These are phyloP conservation scores for Pyrus hybrid DNA, from an alignment of 331 rosid genomes.

Conservation along the genomic window DNA sequence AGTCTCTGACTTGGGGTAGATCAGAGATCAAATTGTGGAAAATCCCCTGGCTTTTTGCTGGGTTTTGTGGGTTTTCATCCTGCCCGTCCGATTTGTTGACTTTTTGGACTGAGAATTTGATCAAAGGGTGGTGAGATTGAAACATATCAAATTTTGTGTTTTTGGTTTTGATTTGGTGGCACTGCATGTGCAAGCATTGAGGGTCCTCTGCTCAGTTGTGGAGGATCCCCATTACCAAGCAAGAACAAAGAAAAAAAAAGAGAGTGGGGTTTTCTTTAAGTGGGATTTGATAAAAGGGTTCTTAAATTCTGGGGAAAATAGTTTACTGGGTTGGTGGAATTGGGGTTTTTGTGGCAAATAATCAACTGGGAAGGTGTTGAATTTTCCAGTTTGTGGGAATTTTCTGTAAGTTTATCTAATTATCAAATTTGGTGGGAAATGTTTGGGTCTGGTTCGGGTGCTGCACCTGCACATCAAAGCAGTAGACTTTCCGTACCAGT, in stretches of 20 bases:
- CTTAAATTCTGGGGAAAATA: slow-evolving; percentile 4
- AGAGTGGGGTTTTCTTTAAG: neutral
- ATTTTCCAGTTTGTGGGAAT: slow-evolving; percentile 3
- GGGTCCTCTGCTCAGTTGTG: slow-evolving; percentile 71
- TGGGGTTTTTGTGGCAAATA: slow-evolving; percentile 9
- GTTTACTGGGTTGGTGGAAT: slow-evolving; percentile 11
- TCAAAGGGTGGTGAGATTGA: slow-evolving; percentile 18
- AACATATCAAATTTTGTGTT: slow-evolving; percentile 14
- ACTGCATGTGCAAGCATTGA: slow-evolving; percentile 50
- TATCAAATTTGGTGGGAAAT: slow-evolving; percentile 33
- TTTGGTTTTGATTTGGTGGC: slow-evolving; percentile 13
- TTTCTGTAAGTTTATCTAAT: neutral
- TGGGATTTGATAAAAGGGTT: neutral
- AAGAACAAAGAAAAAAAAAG: neutral
- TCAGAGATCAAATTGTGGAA: slow-evolving; percentile 21
- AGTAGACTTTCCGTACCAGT: slow-evolving; percentile 38
- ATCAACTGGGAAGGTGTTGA: slow-evolving; percentile 7
- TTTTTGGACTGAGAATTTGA: slow-evolving; percentile 30
- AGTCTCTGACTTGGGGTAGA: slow-evolving; percentile 3
- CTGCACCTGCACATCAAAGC: slow-evolving; percentile 26
- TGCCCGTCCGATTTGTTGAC: slow-evolving; percentile 26
- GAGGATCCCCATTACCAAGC: slow-evolving; percentile 46
- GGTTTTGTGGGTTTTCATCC: slow-evolving; percentile 4
- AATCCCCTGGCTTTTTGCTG: neutral
- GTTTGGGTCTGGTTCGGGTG: slow-evolving; percentile 47